Evolutionary conservation across 768 basidiomycete species (phyloP).

Genomic region (Sarcomyxa edulis): DNA sequence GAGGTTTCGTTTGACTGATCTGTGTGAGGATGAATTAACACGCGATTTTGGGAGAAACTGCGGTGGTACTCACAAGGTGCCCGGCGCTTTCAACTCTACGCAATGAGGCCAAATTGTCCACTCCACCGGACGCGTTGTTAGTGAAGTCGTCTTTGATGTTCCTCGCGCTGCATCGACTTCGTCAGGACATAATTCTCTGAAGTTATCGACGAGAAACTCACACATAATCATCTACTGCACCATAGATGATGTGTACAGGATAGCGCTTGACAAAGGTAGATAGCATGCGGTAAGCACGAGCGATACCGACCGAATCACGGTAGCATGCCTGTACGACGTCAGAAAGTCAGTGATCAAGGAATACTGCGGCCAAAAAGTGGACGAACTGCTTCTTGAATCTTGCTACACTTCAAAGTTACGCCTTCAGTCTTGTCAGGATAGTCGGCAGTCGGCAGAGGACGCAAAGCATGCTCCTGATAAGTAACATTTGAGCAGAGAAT

Average conservation of each 20-base stretch:
- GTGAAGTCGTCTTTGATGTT: slow-evolving; percentile 32
- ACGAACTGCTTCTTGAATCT: slow-evolving; percentile 38
- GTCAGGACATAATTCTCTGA: neutral
- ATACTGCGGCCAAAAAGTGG: neutral
- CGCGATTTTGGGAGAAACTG: neutral
- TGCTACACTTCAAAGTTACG: slow-evolving; percentile 44
- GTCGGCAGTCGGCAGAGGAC: slow-evolving; percentile 31
- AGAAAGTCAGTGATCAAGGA: neutral
- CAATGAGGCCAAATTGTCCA: slow-evolving; percentile 29
- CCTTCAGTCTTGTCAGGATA: slow-evolving; percentile 40
- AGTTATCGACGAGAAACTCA: slow-evolving; percentile 14
- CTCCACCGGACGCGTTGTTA: slow-evolving; percentile 27
- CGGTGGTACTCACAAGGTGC: slow-evolving; percentile 37
- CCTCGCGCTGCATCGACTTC: slow-evolving; percentile 19
- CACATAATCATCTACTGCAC: slow-evolving; percentile 39
- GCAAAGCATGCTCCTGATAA: slow-evolving; percentile 35
- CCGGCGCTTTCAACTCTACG: slow-evolving; percentile 32
- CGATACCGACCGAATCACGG: slow-evolving; percentile 27
- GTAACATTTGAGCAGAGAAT: neutral
- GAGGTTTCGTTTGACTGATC: slow-evolving; percentile 26
- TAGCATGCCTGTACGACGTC: slow-evolving; percentile 32
- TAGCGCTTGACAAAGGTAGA: slow-evolving; percentile 22
- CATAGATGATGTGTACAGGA: slow-evolving; percentile 43
- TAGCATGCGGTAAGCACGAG: slow-evolving; percentile 29
- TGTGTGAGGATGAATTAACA: slow-evolving; percentile 2